These are phyloP conservation scores for Talaromyces proteolyticus DNA, from an alignment of 495 filamentous ascomycete genomes.

Conservation along the genomic window DNA sequence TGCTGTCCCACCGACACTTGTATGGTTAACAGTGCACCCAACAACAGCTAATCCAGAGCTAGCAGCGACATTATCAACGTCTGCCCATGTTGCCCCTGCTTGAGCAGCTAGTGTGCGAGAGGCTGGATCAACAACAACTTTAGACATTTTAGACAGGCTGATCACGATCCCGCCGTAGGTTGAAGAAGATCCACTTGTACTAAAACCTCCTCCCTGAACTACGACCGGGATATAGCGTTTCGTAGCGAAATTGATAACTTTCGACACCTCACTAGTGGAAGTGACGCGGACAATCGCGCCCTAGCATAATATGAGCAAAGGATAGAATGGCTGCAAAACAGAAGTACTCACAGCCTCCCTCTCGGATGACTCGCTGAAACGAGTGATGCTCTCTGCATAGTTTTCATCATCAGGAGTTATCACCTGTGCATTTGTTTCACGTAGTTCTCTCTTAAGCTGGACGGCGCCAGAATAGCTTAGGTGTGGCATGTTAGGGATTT, in stretches of 20 bases:
- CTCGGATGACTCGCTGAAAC: slow-evolving; percentile 13
- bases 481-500: not conserved
- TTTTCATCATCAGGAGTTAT: slow-evolving; percentile 4
- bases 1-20: slow-evolving; percentile 53
- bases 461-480: not conserved
- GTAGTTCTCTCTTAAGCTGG: not conserved
- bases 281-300: slow-evolving; percentile 15
- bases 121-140: slow-evolving; percentile 37
- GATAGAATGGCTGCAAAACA: no score
- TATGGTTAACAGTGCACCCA: slow-evolving; percentile 56
- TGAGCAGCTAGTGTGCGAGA: slow-evolving; percentile 40
- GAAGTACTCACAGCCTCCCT: slow-evolving; percentile 14
- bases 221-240: slow-evolving; percentile 11
- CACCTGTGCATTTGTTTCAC: not conserved
- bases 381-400: slow-evolving; percentile 10
- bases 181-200: slow-evolving; percentile 11
- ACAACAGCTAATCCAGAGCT: slow-evolving; percentile 47
- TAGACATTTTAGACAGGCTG: slow-evolving; percentile 45
- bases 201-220: slow-evolving; percentile 12
- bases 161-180: slow-evolving; percentile 44
- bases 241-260: slow-evolving; percentile 12
- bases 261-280: slow-evolving; percentile 10
- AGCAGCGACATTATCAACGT: slow-evolving; percentile 47
- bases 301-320: slow-evolving; percentile 10
- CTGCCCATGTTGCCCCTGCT: slow-evolving; percentile 50